A percentile compares a stretch with the other conserved stretches of the same genome.
Conservation (phyloP, 192 early-diverging fungal genomes). For the Coemansia sp. region DNA sequence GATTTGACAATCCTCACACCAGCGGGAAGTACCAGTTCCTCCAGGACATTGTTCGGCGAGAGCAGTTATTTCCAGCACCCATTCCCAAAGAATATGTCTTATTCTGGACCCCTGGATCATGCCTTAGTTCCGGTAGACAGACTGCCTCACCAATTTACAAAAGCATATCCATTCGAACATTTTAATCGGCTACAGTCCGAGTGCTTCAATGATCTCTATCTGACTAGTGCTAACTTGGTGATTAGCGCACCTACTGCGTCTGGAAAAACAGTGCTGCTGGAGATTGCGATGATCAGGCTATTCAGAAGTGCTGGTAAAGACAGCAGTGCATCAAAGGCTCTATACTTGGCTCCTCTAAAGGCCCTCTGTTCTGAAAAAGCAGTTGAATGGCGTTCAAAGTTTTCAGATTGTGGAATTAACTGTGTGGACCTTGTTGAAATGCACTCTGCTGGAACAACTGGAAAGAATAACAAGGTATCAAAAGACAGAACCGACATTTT, state of each 20-base stretch:
- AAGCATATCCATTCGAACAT: constrained; percentile 23
- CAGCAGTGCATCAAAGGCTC: constrained; percentile 20
- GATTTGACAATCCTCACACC: not conserved
- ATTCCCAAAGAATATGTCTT: not conserved
- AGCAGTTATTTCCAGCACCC: not conserved
- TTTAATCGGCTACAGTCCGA: constrained; percentile 37
- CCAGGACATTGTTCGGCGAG: not conserved
- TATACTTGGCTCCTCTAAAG: constrained; percentile 71
- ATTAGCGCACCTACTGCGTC: constrained; percentile 65
- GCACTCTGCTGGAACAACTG: constrained; percentile 8
- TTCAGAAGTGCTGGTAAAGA: not conserved
- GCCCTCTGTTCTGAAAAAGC: constrained; percentile 64
- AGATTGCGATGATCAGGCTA: constrained; percentile 50
- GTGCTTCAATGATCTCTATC: constrained; percentile 23
- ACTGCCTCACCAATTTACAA: constrained; percentile 15
- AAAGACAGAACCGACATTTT: not conserved
- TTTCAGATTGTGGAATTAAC: constrained; percentile 36
- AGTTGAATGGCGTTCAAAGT: constrained; percentile 61
- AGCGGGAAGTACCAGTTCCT: not conserved
- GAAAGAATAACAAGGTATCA: no score
- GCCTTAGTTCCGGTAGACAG: constrained; percentile 9
- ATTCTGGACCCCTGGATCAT: not conserved
- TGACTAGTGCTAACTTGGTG: constrained; percentile 19
- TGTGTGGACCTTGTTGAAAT: constrained; percentile 59
- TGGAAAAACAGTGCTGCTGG: constrained; percentile 67